phyloP scores from a whole-genome alignment of 805 yeast species.

The Hanseniaspora nectarophila region DNA sequence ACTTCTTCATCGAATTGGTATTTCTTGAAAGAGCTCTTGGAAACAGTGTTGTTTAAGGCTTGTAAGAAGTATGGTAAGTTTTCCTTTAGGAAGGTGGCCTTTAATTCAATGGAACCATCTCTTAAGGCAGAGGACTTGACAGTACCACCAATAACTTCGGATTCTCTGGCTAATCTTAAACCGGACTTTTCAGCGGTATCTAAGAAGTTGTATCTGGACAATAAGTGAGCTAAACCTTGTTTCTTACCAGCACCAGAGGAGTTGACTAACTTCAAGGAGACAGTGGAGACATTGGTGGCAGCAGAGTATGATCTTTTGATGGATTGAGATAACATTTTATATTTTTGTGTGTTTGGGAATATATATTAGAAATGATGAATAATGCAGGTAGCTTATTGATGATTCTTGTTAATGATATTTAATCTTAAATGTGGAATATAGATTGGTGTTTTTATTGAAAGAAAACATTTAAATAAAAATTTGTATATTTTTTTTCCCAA shows the following conservation, averaged over 20 bases:
- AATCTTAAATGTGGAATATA: no score
- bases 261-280: constrained; percentile 71
- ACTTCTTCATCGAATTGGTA: constrained; percentile 78
- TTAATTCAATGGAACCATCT: constrained; percentile 62
- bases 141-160: constrained; percentile 83
- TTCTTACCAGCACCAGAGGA: constrained; percentile 64
- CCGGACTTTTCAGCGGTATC: constrained; percentile 77
- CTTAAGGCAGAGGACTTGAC: constrained; percentile 62
- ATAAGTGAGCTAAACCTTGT: constrained; percentile 77
- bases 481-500: no score
- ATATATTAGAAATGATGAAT: no score
- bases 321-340: constrained; percentile 15
- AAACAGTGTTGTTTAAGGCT: constrained; percentile 61
- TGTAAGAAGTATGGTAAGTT: constrained; percentile 86
- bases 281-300: constrained; percentile 52
- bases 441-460: no score
- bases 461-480: no score
- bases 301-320: constrained; percentile 29
- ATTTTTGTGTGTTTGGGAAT: no score
- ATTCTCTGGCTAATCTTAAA: constrained; percentile 83
- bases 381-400: no score
- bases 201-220: constrained; percentile 73
- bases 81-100: constrained; percentile 72
- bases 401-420: no score
- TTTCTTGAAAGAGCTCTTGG: constrained; percentile 62